A percentile compares a stretch with the other conserved stretches of the same genome.
These are phyloP conservation scores for Hypoxylon sp. DNA, from an alignment of 2,329 filamentous ascomycete genomes.

Conservation along the genomic window DNA sequence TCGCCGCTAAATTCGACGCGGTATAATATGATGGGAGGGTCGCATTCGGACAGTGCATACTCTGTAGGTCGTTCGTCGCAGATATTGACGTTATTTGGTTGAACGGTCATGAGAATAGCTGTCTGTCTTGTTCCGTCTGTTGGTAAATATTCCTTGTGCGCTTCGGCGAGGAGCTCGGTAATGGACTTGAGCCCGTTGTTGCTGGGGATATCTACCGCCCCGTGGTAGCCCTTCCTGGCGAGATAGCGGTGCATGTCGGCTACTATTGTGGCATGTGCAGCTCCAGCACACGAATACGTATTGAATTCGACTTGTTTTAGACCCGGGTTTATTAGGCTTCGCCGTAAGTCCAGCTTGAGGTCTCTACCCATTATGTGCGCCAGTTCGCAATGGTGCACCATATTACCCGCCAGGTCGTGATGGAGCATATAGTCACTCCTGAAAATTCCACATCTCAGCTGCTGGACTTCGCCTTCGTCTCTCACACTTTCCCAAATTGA, in stretches of 20 bases:
- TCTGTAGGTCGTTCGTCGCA: constrained; percentile 56
- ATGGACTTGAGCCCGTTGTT: constrained; percentile 47
- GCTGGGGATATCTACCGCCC: constrained; percentile 37
- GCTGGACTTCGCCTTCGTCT: constrained; percentile 43
- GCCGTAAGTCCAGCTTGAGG: background rate
- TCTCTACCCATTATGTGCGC: background rate
- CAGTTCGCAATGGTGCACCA: constrained; percentile 3
- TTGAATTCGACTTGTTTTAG: constrained; percentile 58
- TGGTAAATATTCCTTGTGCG: constrained; percentile 46
- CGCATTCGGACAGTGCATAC: constrained; percentile 49
- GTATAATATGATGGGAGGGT: constrained; percentile 46
- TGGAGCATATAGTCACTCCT: constrained; percentile 57
- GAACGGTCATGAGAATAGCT: constrained; percentile 53
- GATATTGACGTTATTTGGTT: constrained; percentile 54
- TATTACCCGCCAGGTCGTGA: too few species aligned
- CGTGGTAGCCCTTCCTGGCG: constrained; percentile 38
- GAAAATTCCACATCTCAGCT: constrained; percentile 49
- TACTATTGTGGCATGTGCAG: constrained; percentile 49
- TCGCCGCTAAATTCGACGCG: constrained; percentile 49
- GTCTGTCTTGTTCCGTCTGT: constrained; percentile 30
- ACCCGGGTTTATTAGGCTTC: background rate
- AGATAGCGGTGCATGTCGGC: constrained; percentile 53
- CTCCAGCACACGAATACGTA: constrained; percentile 53
- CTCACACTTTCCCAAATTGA: constrained; percentile 47
- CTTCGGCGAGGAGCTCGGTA: constrained; percentile 43